Evolutionary conservation across 305 asterid species (phyloP), one percentile per base, ranked within the genome.

Genomic region (Fraxinus paxiana): DNA sequence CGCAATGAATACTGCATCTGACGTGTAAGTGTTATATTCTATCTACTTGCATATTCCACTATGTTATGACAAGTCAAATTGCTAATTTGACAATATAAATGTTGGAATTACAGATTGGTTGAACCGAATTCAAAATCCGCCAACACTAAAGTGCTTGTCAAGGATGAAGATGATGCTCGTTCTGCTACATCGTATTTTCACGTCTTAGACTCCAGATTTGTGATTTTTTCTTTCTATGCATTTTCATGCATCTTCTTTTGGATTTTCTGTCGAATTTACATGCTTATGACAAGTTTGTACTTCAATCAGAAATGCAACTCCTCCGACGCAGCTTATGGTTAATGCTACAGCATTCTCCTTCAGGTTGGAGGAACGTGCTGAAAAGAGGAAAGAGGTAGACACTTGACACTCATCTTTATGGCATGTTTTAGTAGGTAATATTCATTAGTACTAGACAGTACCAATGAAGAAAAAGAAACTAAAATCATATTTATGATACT

Each of bases 281-380:
- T 73, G 24, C 77, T 83, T 0, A 51, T 61, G 43, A 28, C 38
- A 13, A 67, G 24, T 73, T 67, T 84, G 80, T 79, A 51, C 56
- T 43, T 79, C 71, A 28, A 63, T 37, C 91, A 90, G 97, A 78
- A 90, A 54, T 75, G 88, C 88, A 56, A 90, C 95, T 77, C 86
- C 93, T 37, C 76, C 83, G 77, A 85, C 88, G 12, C 92, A 84
- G 78, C 89, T 75, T 80, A 90, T 91, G 87, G 74, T 75, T 78
- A 91, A 85, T 80, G 88, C 82, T 15, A 59, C 90, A 22, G 87
- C 89, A 75, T 96, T 92, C 88, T 90, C 98, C 30, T 94, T 80
- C 84, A 88, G 98, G 88, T 86, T 90, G 92, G 93, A 93, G 73
- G 92, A 92, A 78, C 97, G 98, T 9, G 99, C 98, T 7, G 97